Evolutionary conservation across 2,329 filamentous ascomycete species (phyloP), one percentile per base, ranked within the genome.

Genomic region (Rhynchosporium agropyri): DNA sequence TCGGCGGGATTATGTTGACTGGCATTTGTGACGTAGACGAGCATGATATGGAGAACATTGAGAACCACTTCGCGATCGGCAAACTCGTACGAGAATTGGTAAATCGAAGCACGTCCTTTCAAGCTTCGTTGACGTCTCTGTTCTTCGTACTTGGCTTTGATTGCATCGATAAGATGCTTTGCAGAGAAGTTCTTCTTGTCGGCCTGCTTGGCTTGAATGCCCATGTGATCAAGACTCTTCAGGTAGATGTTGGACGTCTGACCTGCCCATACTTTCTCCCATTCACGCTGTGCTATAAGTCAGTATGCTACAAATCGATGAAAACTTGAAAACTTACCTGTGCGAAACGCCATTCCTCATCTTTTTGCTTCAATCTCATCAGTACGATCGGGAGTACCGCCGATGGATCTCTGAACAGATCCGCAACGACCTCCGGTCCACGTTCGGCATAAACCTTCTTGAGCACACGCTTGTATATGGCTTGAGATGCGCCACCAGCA

Each of bases 221-320:
- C 92, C 84, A 98, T 96, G 73, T 99, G 95, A 73, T 99, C 95
- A 58, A 99, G 85, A 75, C 92, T 97, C 79, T 92, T 96, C 78
- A 96, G 91, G 77, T 97, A 96, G 80, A 96, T 94, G 72, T 90
- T 89, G 74, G 96, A 90, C 29, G 94, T 98, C 78, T 98, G 95
- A 56, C 92, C 89, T 67, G 95, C 92, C 95, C 95, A 99, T 7
- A 99, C 92, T 77, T 97, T 97, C 76, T 98, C 93, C 95, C 95
- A 99, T 75, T 99, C 96, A 38, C 95, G 91, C 81, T 91, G 59
- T 5, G 36, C 8, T 29, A 12, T 12, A 28, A n/a, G 36, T 60
- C 10, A 45, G 46, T 26, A 51, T 43, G 10, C 33, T 54, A 15
- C 59, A n/a, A 65, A 68, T 55, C 28, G 29, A 4, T 45, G 42